phyloP scores from a whole-genome alignment of 192 early-diverging fungal genomes.

The Bifiguratus adelaidae region DNA sequence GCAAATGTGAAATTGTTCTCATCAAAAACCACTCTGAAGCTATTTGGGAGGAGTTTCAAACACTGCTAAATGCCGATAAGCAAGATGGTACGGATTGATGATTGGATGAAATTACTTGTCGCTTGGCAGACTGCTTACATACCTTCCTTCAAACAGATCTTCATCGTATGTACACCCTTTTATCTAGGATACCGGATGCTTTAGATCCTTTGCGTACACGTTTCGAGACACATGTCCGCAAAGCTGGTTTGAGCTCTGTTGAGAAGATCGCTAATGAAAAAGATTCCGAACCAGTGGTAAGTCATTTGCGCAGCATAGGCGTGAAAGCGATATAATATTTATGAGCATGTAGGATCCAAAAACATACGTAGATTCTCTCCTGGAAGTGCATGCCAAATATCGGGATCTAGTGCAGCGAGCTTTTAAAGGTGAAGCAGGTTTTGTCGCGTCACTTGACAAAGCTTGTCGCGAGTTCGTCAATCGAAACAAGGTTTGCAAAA shows the following conservation, averaged over 20 bases:
- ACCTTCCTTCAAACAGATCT: conserved; percentile 37
- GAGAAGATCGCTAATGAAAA: conserved; percentile 59
- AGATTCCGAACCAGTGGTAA: conserved; percentile 39
- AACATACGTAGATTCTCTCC: conserved; percentile 77
- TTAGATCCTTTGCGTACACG: conserved; percentile 68
- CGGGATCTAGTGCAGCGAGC: conserved; percentile 62
- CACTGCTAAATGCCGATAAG: conserved; percentile 78
- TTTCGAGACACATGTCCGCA: conserved; percentile 70
- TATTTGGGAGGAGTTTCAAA: conserved; percentile 86
- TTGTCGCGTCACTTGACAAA: conserved; percentile 85
- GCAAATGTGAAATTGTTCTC: conserved; percentile 75
- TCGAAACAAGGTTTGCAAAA: conserved; percentile 72
- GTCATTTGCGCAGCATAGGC: neutral
- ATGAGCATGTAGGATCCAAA: conserved; percentile 49
- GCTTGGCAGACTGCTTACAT: neutral
- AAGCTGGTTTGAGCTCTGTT: conserved; percentile 70
- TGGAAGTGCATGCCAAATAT: conserved; percentile 84
- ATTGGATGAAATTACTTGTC: neutral
- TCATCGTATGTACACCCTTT: conserved; percentile 74
- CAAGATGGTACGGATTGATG: conserved; percentile 37
- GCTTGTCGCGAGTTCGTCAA: conserved; percentile 94
- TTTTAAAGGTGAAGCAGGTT: conserved; percentile 76
- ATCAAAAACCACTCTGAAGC: conserved; percentile 75
- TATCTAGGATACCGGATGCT: conserved; percentile 71
- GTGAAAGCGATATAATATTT: no score